Base-by-base conservation (phyloP, 176 grass and related monocot species). In the Oryza officinalis region DNA sequence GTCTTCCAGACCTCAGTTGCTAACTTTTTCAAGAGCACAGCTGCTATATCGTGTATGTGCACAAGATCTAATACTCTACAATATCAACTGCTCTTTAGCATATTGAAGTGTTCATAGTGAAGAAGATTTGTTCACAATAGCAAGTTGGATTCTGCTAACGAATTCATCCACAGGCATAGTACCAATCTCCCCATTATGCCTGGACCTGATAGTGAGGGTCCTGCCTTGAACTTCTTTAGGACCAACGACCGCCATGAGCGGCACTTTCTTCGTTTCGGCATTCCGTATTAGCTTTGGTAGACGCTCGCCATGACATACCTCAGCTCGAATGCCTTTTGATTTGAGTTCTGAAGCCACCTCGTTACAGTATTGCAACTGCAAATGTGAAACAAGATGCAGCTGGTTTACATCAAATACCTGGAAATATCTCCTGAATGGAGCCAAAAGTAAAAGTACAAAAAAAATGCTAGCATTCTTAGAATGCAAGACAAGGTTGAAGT, bases 251-350 rank as follows among this genome's bases (percentile, higher is more conserved):
- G 89, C 93, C 96, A 99, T 99, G 20, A 99, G 83, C 28, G 93
- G 96, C 57, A 99, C 88, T 83, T 96, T 96, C 37, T 96, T 93
- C 44, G 83, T 96, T 64, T 94, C 96, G 9, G 96, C 91, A 26
- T 86, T 61, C 8, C 57, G 20, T 61, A 61, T 61, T 25, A 61
- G 57, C 75, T 99, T 99, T 5, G 96, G 96, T 40, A 99, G 84
- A 67, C 93, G 89, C 63, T 99, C 91, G 8, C 93, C 93, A 46
- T 94, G 88, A 28, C 93, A 96, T 20, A 99, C 77, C 86, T 99
- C 91, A 9, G 88, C 96, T 40, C 91, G 91, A 38, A 99, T 81
- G 18, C 86, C 91, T 72, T 47, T 77, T 35, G 93, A 99, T 84
- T 92, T 93, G 41, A 99, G 84, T 69, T 81, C 94, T 6, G 85